A percentile compares a stretch with the other conserved stretches of the same genome.
phyloP scores from a whole-genome alignment of 2,329 filamentous ascomycete species.

The Ophioceras dolichostomum region DNA sequence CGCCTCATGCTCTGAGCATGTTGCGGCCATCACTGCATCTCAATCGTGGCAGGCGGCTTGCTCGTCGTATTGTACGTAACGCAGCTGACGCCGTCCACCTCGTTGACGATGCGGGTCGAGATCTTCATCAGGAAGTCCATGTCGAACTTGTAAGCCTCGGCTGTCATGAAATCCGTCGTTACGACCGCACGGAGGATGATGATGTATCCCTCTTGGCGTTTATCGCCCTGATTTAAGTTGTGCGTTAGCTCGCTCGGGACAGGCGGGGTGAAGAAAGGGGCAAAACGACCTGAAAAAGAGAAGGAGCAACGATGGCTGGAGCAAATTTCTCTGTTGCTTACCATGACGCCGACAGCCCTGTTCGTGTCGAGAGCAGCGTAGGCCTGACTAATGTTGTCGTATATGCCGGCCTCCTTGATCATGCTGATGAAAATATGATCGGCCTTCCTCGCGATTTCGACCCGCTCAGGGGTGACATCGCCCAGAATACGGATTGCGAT shows the following conservation, averaged over 20 bases:
- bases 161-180: conserved; percentile 60
- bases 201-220: conserved; percentile 19
- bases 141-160: conserved; percentile 55
- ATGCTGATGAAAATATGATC: conserved; percentile 68
- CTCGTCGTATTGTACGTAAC: conserved; percentile 51
- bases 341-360: conserved; percentile 30
- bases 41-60: conserved; percentile 55
- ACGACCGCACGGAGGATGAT: conserved; percentile 30
- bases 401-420: conserved; percentile 61
- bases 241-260: background rate
- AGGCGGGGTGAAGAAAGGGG: no score
- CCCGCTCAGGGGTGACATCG: conserved; percentile 68
- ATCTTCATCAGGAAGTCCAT: conserved; percentile 54
- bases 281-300: no score
- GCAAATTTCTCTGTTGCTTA: background rate
- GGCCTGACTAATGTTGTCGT: conserved; percentile 46
- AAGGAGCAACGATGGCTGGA: background rate
- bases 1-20: no score
- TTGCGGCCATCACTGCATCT: conserved; percentile 31
- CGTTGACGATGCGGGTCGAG: conserved; percentile 58
- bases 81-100: conserved; percentile 59
- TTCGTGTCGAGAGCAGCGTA: conserved; percentile 32
- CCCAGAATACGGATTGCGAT: conserved; percentile 74
- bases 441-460: conserved; percentile 67
- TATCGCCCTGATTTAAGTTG: conserved; percentile 12